phyloP scores from a whole-genome alignment of 441 rosid species.

The Erodium trifolium region DNA sequence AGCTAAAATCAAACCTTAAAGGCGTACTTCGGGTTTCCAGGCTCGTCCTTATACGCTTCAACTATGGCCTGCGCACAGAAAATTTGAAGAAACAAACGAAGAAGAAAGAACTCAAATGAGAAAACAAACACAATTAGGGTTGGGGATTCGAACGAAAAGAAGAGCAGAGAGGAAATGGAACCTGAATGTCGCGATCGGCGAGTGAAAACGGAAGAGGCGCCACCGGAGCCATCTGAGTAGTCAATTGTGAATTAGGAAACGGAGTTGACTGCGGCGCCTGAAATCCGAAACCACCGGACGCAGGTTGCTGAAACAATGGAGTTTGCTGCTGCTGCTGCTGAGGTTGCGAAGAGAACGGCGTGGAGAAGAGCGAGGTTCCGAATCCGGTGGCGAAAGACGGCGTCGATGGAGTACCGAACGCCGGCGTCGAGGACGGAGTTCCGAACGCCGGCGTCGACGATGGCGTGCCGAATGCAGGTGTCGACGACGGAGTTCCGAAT shows the following conservation, averaged over 20 bases:
- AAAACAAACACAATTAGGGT: slow-evolving; percentile 7
- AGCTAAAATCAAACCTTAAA: slow-evolving; percentile 44
- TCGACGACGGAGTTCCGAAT: no score
- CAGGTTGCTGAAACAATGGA: slow-evolving; percentile 37
- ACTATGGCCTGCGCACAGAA: slow-evolving; percentile 47
- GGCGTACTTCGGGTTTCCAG: slow-evolving; percentile 56
- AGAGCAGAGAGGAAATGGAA: slow-evolving; percentile 14
- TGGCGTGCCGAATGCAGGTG: slow-evolving; percentile 47
- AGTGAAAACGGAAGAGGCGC: slow-evolving; percentile 88
- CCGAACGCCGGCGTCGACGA: slow-evolving; percentile 41
- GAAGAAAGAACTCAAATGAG: not conserved
- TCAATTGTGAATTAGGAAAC: slow-evolving; percentile 61
- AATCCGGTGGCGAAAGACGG: slow-evolving; percentile 56
- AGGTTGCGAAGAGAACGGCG: slow-evolving; percentile 70
- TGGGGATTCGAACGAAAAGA: slow-evolving; percentile 7
- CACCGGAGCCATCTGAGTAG: slow-evolving; percentile 95
- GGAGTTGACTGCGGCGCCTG: slow-evolving; percentile 33
- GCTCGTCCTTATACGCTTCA: slow-evolving; percentile 72
- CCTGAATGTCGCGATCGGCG: slow-evolving; percentile 90
- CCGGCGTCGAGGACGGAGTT: slow-evolving; percentile 39
- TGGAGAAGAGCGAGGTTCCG: slow-evolving; percentile 52
- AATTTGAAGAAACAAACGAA: not conserved
- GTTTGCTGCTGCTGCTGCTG: slow-evolving; percentile 48
- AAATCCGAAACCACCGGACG: slow-evolving; percentile 40
- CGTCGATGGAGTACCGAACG: slow-evolving; percentile 61